Evolutionary conservation across 352 stramenopile species (phyloP).

Genomic region (Phytophthora nicotianae): DNA sequence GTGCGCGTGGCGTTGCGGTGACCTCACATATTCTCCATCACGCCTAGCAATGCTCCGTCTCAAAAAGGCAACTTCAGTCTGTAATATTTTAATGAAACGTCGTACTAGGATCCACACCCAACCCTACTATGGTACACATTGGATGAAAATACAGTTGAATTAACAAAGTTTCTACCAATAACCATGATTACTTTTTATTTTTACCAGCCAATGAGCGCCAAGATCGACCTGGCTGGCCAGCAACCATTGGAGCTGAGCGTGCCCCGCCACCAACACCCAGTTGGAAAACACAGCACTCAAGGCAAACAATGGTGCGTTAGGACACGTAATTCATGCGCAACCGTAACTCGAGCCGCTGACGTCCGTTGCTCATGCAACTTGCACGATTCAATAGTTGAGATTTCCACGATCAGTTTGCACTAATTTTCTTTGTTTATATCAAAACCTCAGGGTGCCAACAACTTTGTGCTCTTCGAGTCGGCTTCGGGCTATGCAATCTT

Average conservation of each 20-base stretch:
- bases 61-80: slow-evolving; percentile 23
- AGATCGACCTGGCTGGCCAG: slow-evolving; percentile 33
- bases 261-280: slow-evolving; percentile 31
- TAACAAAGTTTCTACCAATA: slow-evolving; percentile 1
- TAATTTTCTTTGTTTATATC: slow-evolving; percentile 27
- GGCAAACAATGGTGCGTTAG: slow-evolving; percentile 40
- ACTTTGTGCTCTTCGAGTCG: slow-evolving; percentile 96
- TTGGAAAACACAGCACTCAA: slow-evolving; percentile 46
- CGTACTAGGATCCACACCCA: slow-evolving; percentile 10
- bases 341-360: slow-evolving; percentile 2
- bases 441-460: slow-evolving; percentile 54
- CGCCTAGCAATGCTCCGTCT: slow-evolving; percentile 11
- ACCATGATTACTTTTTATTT: neutral
- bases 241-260: slow-evolving; percentile 23
- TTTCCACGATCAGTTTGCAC: slow-evolving; percentile 2
- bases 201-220: slow-evolving; percentile 33
- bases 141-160: slow-evolving; percentile 6
- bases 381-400: slow-evolving; percentile 8
- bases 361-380: slow-evolving; percentile 21
- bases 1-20: slow-evolving; percentile 8
- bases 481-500: slow-evolving; percentile 99
- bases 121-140: neutral
- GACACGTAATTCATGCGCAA: neutral
- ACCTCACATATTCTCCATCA: slow-evolving; percentile 26
- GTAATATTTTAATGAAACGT: neutral